Evolutionary conservation across 805 yeast genomes (phyloP), one percentile per base, ranked within the genome.

Genomic region (Lipomyces mesembrius): DNA sequence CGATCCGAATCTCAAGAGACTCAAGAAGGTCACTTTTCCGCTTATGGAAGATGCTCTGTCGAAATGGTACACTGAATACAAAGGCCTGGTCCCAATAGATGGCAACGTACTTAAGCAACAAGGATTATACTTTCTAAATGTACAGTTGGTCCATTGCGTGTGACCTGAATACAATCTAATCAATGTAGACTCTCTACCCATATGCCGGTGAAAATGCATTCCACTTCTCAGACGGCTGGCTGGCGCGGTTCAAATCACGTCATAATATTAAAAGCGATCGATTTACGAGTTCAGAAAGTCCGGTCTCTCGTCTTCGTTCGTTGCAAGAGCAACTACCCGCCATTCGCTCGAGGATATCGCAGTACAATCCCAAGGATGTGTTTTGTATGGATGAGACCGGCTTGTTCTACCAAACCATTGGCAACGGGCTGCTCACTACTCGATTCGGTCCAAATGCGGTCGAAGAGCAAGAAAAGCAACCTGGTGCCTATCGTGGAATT

Each of bases 151-250:
- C 32, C 57, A 27, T 29, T n/a, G 34, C 8, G 37, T 34, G 9
- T 17, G 25, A 22, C 12, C 1, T 12, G 29, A 17, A 60, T 17
- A n/a, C 49, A 3, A 6, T 17, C 49, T 43, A 43, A 43, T n/a
- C 25, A 4, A 20, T 57, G 25, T 39, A 62, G 62, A 56, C 62
- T 22, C 63, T 67, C 27, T 67, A 67, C 46, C 69, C 66, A 3
- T 29, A 49, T n/a, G 61, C 66, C 2, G 51, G 60, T 25, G 65
- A 63, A 17, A 60, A 59, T 51, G 61, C 68, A 25, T 62, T 68
- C 34, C 67, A 65, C 55, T 68, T 68, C 53, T 68, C 71, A 5
- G 71, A 68, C 55, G 71, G 71, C 25, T 68, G 71, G 71, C 60
- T 68, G 22, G 62, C 67, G 17, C 60, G 71, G 22, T 68, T 68